Percentiles rank a stretch among this genome's conserved stretches.
Conservation (phyloP, 1,139 yeast species). For the Debaryomyces singareniensis region DNA sequence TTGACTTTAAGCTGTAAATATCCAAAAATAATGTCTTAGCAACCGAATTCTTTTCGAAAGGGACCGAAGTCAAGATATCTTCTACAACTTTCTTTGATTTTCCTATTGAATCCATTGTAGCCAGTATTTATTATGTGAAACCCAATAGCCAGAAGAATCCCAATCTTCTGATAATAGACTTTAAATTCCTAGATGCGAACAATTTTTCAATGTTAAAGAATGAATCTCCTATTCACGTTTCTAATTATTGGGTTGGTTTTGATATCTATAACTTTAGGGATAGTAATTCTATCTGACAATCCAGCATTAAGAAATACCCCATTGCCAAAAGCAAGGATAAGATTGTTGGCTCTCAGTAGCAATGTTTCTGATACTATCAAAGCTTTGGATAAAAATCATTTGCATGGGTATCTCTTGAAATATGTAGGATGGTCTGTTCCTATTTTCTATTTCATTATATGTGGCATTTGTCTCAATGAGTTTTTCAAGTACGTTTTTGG, state of each 20-base stretch:
- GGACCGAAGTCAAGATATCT: slow-evolving; percentile 28
- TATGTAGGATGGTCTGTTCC: slow-evolving; percentile 42
- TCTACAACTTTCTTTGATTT: slow-evolving; percentile 24
- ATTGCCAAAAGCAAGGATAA: slow-evolving; percentile 7
- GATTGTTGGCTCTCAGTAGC: not conserved
- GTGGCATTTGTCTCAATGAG: slow-evolving; percentile 38
- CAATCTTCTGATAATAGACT: no score
- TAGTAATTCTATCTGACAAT: slow-evolving; percentile 46
- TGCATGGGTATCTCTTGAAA: not conserved
- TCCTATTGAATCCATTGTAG: slow-evolving; percentile 10
- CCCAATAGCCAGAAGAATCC: no score
- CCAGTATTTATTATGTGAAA: no score
- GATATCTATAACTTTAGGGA: not conserved
- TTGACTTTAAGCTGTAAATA: slow-evolving; percentile 26
- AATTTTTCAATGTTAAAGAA: not conserved
- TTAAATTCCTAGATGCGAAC: no score
- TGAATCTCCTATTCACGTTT: not conserved
- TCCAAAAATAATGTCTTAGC: slow-evolving; percentile 16
- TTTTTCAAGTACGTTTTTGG: slow-evolving; percentile 39
- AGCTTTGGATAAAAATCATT: not conserved
- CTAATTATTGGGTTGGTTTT: not conserved
- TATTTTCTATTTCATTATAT: slow-evolving; percentile 35
- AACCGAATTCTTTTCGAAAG: slow-evolving; percentile 20
- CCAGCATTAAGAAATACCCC: slow-evolving; percentile 39
- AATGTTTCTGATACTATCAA: not conserved